Conservation (phyloP, 2,329 filamentous ascomycete species). For the Mariannaea elegans region DNA sequence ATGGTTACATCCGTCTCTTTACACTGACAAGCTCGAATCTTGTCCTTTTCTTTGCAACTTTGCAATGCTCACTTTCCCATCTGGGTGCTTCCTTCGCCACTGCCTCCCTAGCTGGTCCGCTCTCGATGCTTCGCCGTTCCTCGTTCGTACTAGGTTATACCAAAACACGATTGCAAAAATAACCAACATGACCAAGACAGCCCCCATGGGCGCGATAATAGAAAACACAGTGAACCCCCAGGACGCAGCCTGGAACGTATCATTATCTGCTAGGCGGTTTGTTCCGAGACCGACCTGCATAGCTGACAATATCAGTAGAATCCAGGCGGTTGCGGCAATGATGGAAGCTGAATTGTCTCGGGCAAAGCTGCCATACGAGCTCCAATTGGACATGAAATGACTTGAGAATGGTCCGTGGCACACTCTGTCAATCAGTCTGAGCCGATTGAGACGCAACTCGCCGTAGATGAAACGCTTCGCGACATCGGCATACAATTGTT, state of each 20-base stretch:
- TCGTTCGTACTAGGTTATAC: slow-evolving; percentile 6
- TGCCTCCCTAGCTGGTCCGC: not conserved
- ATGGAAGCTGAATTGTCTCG: slow-evolving; percentile 54
- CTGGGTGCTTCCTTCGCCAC: not conserved
- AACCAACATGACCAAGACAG: not conserved
- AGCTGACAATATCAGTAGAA: slow-evolving; percentile 56
- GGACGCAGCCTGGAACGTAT: slow-evolving; percentile 51
- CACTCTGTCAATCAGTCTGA: slow-evolving; percentile 18
- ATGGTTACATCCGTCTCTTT: not conserved
- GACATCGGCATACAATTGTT: slow-evolving; percentile 15
- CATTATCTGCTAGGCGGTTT: slow-evolving; percentile 41
- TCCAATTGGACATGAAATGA: slow-evolving; percentile 37
- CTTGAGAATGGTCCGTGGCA: slow-evolving; percentile 22
- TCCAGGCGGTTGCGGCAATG: slow-evolving; percentile 50
- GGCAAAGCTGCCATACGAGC: slow-evolving; percentile 52
- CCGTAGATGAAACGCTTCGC: slow-evolving; percentile 22
- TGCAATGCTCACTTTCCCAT: not conserved
- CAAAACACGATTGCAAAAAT: not conserved
- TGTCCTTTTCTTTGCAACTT: not conserved
- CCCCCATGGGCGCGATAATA: slow-evolving; percentile 6
- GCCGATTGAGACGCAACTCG: slow-evolving; percentile 23
- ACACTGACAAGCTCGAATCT: not conserved
- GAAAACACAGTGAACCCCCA: slow-evolving; percentile 53
- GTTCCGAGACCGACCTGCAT: slow-evolving; percentile 59
- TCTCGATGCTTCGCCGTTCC: not conserved